Base-by-base conservation (phyloP, 1,284 basidiomycete genomes). In the Sporisorium sorghi region DNA sequence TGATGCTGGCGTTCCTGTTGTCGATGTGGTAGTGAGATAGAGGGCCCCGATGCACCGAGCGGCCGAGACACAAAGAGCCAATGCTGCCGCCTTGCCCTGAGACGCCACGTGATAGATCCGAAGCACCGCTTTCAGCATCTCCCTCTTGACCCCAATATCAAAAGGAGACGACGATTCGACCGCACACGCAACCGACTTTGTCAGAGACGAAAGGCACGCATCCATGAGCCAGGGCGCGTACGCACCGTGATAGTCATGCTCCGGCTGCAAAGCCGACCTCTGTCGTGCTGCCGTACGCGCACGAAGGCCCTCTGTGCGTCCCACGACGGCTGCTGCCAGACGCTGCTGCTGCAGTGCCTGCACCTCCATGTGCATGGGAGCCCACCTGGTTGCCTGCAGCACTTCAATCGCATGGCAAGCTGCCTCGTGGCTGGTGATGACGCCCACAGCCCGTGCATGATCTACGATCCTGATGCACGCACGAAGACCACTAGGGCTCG, bases 201-300 rank as follows among this genome's bases (percentile, higher is more conserved):
- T 24, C 21, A 60, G 35, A 4, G 42, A 40, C 5, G 62, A 56
- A 26, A 71, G 35, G 35, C 68, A 71, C 9, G 68, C 68, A 19
- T 66, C 62, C 7, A 57, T 51, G 0, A 65, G 61, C 67, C 67
- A 70, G 17, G 67, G 67, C 32, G 67, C 57, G n/a, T 64, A 70
- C 1, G 46, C 23, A 10, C 61, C 61, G 23, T 64, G 54, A 28
- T 64, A 65, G 49, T 58, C 54, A 19, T 71, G 58, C 4, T 47
- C 26, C 3, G 28, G 3, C 17, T 65, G 57, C 23, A 72, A 46
- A 3, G 59, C 43, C 9, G 48, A 10, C 23, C 58, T 42, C 33
- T 65, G 68, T 26, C 44, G 50, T 15, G 69, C 42, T 19, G 69
- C 56, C 21, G 39, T 58, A 7, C 64, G 58, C 5, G 58, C 63